Evolutionary conservation across 768 basidiomycete genomes (phyloP), one percentile per base, ranked within the genome.

Genomic region (Lactarius quietus): DNA sequence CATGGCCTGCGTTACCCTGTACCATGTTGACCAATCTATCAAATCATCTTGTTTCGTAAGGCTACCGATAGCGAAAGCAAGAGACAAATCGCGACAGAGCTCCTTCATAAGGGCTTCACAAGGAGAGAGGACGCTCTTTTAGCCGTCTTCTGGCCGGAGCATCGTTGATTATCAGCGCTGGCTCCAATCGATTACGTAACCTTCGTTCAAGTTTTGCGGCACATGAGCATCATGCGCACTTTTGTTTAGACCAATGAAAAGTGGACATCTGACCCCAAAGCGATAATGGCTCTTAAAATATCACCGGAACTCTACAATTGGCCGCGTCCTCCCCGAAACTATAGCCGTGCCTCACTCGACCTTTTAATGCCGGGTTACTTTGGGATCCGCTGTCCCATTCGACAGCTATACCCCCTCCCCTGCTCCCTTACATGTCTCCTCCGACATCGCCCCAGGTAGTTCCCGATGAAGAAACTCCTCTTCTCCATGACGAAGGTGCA

Each of bases 401-500:
- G 1, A 23, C 43, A 20, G 4, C 0, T n/a, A 8, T n/a, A 43
- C n/a, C n/a, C 43, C 43, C 1, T n/a, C 43, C 43, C 14, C 10
- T 14, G 2, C n/a, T 12, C 5, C 45, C 23, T 14, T 12, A 26
- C 12, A 51, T 65, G 64, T 57, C 64, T 52, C 60, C 60, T 38
- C 23, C 15, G 10, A 55, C 17, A 10, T 51, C 59, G 6, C 51
- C 64, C 5, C 43, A 61, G 53, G 28, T 23, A 23, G 10, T 8
- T 14, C 48, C 20, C 18, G 55, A 61, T 28, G 64, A 65, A 38
- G 64, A 65, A 36, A 65, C 64, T 0, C 64, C 64, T 26, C 64
- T 61, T 23, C 55, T 65, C 31, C 59, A 31, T 2, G 17, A 14
- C 14, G 48, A 7, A 15, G 33, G 35, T 10, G 17, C 55, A 51